A percentile compares a stretch with the other conserved stretches of the same genome.
Conservation (phyloP, 2,329 filamentous ascomycete species). For the Neospermospora avenae region DNA sequence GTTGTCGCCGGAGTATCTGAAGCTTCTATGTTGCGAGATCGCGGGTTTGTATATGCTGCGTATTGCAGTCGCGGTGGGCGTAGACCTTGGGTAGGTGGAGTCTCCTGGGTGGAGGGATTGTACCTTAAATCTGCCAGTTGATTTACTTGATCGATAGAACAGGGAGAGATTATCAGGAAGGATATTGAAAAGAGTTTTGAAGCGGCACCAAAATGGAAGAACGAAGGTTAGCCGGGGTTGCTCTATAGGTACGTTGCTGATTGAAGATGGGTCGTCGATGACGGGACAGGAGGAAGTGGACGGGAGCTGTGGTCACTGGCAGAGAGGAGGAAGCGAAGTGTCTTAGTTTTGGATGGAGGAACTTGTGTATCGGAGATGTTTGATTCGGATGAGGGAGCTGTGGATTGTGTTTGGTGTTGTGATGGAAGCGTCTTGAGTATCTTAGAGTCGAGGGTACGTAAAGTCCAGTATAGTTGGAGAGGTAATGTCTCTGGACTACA, state of each 20-base stretch:
- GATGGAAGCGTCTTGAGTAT: too few species aligned
- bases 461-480: neutral
- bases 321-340: neutral
- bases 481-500: neutral
- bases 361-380: neutral
- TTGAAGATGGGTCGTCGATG: slow-evolving; percentile 8
- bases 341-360: neutral
- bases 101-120: neutral
- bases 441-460: neutral
- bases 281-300: neutral
- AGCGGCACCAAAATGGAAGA: slow-evolving; percentile 9
- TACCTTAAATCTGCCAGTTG: neutral
- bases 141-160: neutral
- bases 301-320: slow-evolving; percentile 2
- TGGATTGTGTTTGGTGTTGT: neutral
- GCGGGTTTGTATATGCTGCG: neutral
- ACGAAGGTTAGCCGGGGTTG: neutral
- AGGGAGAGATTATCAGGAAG: neutral
- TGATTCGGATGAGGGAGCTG: neutral
- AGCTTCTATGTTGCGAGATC: neutral
- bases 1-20: neutral
- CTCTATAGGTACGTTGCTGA: slow-evolving; percentile 1
- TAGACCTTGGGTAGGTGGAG: neutral
- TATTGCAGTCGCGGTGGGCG: neutral
- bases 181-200: neutral